phyloP scores from a whole-genome alignment of 2,329 filamentous ascomycete species.

The Emmonsiellopsis sp. region DNA sequence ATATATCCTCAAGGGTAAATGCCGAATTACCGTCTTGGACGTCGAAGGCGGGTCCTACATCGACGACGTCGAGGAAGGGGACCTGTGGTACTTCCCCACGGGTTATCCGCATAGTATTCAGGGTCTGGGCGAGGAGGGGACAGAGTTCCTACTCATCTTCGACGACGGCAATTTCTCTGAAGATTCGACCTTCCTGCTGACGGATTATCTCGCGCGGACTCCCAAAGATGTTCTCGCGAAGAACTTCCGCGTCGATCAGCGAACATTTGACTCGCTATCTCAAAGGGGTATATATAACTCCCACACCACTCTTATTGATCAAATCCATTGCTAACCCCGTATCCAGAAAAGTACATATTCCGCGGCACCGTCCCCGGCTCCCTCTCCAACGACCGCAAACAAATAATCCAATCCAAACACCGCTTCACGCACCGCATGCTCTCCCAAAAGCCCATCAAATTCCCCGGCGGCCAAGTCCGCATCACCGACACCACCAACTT shows the following conservation, averaged over 20 bases:
- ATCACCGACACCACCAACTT: slow-evolving; percentile 72
- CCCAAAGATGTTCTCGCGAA: slow-evolving; percentile 63
- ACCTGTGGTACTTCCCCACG: slow-evolving; percentile 73
- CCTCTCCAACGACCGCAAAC: slow-evolving; percentile 54
- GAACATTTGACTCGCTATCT: slow-evolving; percentile 61
- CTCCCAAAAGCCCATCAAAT: slow-evolving; percentile 56
- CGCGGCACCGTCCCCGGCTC: slow-evolving; percentile 56
- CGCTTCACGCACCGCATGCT: slow-evolving; percentile 66
- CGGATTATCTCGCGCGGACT: slow-evolving; percentile 59
- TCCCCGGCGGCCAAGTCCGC: slow-evolving; percentile 61
- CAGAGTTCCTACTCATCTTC: slow-evolving; percentile 56
- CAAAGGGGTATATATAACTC: slow-evolving; percentile 27
- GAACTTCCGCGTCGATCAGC: slow-evolving; percentile 64
- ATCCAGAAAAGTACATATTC: slow-evolving; percentile 65
- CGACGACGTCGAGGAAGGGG: slow-evolving; percentile 66
- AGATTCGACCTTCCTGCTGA: slow-evolving; percentile 62
- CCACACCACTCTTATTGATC: not conserved
- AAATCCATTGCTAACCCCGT: not conserved
- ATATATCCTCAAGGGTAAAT: slow-evolving; percentile 61
- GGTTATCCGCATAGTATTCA: slow-evolving; percentile 71
- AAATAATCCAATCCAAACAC: slow-evolving; percentile 58
- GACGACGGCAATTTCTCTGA: slow-evolving; percentile 53
- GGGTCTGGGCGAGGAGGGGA: slow-evolving; percentile 56
- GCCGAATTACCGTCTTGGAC: slow-evolving; percentile 64
- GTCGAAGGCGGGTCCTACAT: slow-evolving; percentile 68